Evolutionary conservation across 192 early-diverging fungal species (phyloP).

Genomic region (Umbelopsis ramanniana): DNA sequence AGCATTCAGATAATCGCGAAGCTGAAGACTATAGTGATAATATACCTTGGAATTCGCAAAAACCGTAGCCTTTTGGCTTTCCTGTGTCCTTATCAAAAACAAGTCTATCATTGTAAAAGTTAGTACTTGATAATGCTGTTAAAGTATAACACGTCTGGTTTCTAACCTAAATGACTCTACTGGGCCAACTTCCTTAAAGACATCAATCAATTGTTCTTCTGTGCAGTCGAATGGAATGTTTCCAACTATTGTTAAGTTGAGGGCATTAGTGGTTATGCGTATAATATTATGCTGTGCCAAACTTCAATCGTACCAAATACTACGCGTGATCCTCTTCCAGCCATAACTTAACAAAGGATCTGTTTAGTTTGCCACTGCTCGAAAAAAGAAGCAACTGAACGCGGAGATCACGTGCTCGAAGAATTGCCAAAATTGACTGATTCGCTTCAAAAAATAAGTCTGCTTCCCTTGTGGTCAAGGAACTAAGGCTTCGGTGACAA

Average conservation of each 20-base stretch:
- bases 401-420: neutral
- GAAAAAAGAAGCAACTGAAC: neutral
- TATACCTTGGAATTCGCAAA: conserved; percentile 84
- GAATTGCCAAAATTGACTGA: neutral
- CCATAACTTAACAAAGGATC: neutral
- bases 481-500: neutral
- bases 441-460: neutral
- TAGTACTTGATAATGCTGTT: neutral
- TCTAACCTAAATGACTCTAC: conserved; percentile 70
- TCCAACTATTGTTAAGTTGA: conserved; percentile 49
- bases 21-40: no score
- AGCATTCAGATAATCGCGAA: neutral
- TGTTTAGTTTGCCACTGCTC: neutral
- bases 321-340: conserved; percentile 44
- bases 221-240: conserved; percentile 90
- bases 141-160: neutral
- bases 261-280: neutral
- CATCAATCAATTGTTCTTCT: conserved; percentile 90
- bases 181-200: conserved; percentile 93
- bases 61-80: conserved; percentile 93
- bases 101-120: conserved; percentile 49
- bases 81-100: conserved; percentile 90
- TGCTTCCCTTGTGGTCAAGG: neutral
- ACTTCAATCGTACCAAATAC: conserved; percentile 34
- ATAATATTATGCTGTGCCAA: neutral